Conservation (phyloP, 169 alveolate species). For the Cyclospora cayetanensis region DNA sequence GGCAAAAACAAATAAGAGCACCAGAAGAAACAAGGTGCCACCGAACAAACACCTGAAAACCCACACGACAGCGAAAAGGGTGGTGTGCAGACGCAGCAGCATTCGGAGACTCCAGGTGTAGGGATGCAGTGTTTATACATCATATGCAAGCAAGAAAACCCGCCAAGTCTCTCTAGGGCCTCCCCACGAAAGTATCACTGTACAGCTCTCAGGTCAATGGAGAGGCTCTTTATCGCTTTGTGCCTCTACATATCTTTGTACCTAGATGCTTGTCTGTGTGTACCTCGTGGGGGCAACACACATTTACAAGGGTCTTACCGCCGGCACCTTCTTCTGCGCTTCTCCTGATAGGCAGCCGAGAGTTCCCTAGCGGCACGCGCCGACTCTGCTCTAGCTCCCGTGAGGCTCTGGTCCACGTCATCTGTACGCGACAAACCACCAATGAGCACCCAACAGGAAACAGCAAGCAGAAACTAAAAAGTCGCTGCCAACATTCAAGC, state of each 20-base stretch:
- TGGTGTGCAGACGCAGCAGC: background rate
- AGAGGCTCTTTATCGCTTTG: too few species aligned
- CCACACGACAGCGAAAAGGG: background rate
- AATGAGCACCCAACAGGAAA: too few species aligned
- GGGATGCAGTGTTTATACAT: too few species aligned
- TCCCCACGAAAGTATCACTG: background rate
- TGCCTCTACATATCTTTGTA: too few species aligned
- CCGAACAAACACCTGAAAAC: slow-evolving; percentile 43
- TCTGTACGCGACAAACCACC: slow-evolving; percentile 19
- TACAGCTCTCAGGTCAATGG: too few species aligned
- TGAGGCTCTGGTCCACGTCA: background rate
- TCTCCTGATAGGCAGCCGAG: background rate
- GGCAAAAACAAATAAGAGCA: background rate
- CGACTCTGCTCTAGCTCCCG: background rate
- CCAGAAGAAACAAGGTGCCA: background rate
- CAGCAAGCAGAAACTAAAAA: too few species aligned
- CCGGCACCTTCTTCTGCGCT: slow-evolving; percentile 35
- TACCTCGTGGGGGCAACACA: too few species aligned
- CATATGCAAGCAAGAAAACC: background rate
- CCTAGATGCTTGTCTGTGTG: too few species aligned
- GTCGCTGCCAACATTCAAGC: too few species aligned
- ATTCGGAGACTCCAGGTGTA: background rate
- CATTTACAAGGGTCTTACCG: too few species aligned
- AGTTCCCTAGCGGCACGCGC: slow-evolving; percentile 42
- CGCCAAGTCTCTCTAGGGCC: background rate